A percentile compares a stretch with the other conserved stretches of the same genome.
Evolutionary conservation across 116 monocot genomes (phyloP).

Genomic region (Dioscorea cayenensis): DNA sequence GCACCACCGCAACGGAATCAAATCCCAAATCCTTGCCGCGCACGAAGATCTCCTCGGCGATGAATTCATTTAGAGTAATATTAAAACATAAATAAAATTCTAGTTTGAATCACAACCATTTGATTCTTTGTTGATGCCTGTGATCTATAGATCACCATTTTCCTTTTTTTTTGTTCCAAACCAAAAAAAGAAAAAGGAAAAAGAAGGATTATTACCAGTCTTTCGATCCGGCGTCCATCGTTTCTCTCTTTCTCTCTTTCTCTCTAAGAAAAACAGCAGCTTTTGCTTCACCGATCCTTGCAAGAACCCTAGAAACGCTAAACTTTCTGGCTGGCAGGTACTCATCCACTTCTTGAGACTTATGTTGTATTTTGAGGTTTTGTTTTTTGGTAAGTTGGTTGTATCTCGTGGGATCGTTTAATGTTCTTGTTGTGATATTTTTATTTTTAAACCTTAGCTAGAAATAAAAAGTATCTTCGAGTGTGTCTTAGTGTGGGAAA

Average conservation of each 20-base stretch:
- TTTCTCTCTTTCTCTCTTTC: background rate
- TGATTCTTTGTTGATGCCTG: background rate
- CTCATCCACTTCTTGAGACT: too few relatives aligned
- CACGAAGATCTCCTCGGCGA: background rate
- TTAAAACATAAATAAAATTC: background rate
- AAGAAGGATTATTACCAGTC: background rate
- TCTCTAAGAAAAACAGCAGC: background rate
- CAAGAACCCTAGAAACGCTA: conserved; percentile 3
- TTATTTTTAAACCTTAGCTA: too few relatives aligned
- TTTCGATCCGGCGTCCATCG: background rate
- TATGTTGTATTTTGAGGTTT: too few relatives aligned
- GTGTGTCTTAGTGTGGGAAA: too few relatives aligned
- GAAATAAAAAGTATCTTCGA: too few relatives aligned
- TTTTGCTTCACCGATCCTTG: background rate
- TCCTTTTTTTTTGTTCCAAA: background rate
- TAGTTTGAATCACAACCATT: background rate
- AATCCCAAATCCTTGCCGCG: background rate
- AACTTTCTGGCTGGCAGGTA: too few relatives aligned
- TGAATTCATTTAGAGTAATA: background rate
- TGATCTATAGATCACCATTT: background rate
- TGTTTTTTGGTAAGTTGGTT: too few relatives aligned
- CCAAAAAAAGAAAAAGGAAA: too few relatives aligned
- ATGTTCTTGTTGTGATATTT: too few relatives aligned
- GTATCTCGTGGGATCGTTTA: too few relatives aligned
- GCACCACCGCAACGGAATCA: background rate